phyloP scores from a whole-genome alignment of 2,329 filamentous ascomycete genomes.

The Mycosphaerelloides madeirae region DNA sequence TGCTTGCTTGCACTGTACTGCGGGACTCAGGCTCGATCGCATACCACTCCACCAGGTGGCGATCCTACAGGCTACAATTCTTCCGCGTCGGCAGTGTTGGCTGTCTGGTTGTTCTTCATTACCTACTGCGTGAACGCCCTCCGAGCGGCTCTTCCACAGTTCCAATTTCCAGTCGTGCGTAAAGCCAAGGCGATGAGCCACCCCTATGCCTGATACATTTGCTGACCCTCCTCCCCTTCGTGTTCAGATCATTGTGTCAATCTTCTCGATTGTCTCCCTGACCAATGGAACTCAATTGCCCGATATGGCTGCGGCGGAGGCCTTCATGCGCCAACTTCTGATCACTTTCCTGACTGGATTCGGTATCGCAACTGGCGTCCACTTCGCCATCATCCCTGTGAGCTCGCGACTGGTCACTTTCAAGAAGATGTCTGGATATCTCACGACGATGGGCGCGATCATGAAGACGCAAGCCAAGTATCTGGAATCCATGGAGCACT shows the following conservation, averaged over 20 bases:
- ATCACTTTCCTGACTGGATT: constrained; percentile 61
- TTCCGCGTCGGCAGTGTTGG: constrained; percentile 66
- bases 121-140: constrained; percentile 64
- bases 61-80: constrained; percentile 57
- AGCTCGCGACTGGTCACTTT: constrained; percentile 61
- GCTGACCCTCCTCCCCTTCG: too few relatives aligned
- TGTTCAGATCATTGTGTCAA: constrained; percentile 67
- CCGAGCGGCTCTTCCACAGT: constrained; percentile 61
- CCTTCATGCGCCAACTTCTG: constrained; percentile 54
- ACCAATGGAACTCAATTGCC: constrained; percentile 59
- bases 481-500: constrained; percentile 57
- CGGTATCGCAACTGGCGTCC: constrained; percentile 58
- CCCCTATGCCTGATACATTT: too few relatives aligned
- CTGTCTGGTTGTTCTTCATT: constrained; percentile 65
- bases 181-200: too few relatives aligned
- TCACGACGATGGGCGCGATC: constrained; percentile 50
- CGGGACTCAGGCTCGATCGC: constrained; percentile 58
- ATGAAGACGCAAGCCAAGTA: constrained; percentile 61
- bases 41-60: constrained; percentile 44
- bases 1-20: constrained; percentile 60
- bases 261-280: constrained; percentile 60
- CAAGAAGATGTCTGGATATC: constrained; percentile 57
- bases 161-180: constrained; percentile 63
- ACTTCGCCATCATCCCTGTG: constrained; percentile 61
- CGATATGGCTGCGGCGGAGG: constrained; percentile 50